Evolutionary conservation across 805 yeast genomes (phyloP), one percentile per base, ranked within the genome.

Genomic region (Kodamaea kakaduensis): DNA sequence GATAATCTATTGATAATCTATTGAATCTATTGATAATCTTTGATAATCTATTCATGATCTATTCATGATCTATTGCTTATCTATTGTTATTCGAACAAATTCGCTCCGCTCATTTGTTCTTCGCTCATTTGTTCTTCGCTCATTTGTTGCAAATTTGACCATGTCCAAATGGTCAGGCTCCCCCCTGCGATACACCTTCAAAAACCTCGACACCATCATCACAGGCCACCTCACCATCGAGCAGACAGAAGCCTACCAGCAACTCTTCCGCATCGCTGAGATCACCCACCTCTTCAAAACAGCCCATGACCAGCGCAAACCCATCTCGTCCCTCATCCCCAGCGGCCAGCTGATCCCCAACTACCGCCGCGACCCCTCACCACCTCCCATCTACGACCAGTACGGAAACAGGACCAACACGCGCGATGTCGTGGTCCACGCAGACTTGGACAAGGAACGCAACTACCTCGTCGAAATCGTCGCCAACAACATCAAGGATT

Each of bases 321-420:
- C 71, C 10, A 58, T 72, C n/a, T 61, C 73, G 35, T 73, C 71
- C 23, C 60, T 74, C 10, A 64, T 73, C 8, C 81, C 81, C 1
- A 64, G 70, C 7, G 55, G 56, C 5, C 43, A 51, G 12, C 37
- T 38, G 15, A 40, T 38, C 4, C 25, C 35, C 4, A 46, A 50
- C 32, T 68, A 61, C 45, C 47, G 53, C 33, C 46, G 77, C 41
- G 85, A 94, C 2, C 87, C 89, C 0, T 85, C 96, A 2, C 97
- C 97, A 0, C 88, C 96, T 2, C 98, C 98, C 1, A 76, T 75
- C 38, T 93, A 93, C 58, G 97, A 93, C 59, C 58, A 69, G 19
- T 59, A 65, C 15, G 99, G 99, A 29, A 81, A 78, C 53, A 78
- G 97, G 51, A 78, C 77, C 7, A 93, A 93, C 54, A 88, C 97